Base-by-base conservation (phyloP, 2,329 filamentous ascomycete species). In the Podosphaera xanthii region DNA sequence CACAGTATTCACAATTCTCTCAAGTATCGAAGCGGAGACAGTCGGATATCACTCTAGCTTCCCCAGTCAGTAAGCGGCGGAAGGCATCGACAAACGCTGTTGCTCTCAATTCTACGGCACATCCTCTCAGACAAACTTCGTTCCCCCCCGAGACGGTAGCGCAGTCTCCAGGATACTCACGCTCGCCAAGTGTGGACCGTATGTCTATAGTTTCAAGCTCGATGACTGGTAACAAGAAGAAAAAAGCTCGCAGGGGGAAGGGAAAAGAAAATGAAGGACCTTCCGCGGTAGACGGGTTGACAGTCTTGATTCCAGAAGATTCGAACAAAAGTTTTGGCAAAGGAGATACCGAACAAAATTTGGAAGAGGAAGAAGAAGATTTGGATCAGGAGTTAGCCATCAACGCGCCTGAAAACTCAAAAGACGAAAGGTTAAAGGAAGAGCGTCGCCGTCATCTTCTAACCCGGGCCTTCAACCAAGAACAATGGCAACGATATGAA, bases 71-170 rank as follows among this genome's bases (percentile, higher is more conserved):
- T 54, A 87, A 87, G 68, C 82, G 83, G 54, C 83, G 86, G 67
- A 90, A 90, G 68, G 76, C 82, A 4, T 87, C 83, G 10, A 77
- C 71, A 62, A 73, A 81, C 63, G 82, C 82, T 2, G 72, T 76
- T 34, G 71, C 76, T 7, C 79, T 79, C 12, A 64, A 67, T 14
- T 78, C 79, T 1, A 78, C 79, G 1, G 74, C 78, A 0, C 84
- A 87, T 63, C 84, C 84, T 1, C 78, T 92, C 1, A 84, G 87
- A 46, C 85, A 89, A 67, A 90, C 87, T 3, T 88, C 86, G 0
- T 92, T 89, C 67, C 84, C 86, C 0, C 85, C 86, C 34, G 83
- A 81, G 60, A 74, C 79, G 46, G 48, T 40, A 59, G 60, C 60
- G 9, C 48, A 60, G 30, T 62, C 63, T 31, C 63, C 62, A 14